phyloP scores from a whole-genome alignment of 169 alveolate species.

The Eimeria necatrix region DNA sequence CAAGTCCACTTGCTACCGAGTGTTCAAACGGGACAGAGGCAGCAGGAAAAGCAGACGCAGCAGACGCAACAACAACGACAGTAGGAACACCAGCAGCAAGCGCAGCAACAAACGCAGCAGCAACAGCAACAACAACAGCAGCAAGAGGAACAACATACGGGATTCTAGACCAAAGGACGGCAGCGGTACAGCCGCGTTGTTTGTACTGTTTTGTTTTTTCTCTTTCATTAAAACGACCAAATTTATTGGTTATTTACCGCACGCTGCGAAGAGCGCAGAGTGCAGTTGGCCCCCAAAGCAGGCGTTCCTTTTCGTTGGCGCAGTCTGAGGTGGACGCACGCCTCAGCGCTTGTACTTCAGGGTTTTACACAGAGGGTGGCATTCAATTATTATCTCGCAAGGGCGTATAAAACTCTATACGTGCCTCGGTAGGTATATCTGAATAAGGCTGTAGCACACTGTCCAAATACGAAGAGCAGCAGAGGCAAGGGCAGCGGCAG shows the following conservation, averaged over 20 bases:
- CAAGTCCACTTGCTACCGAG: neutral
- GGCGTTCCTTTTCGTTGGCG: neutral
- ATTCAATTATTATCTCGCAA: neutral
- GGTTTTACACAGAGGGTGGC: slow-evolving; percentile 22
- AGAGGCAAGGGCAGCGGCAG: too few relatives aligned
- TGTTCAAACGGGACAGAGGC: neutral
- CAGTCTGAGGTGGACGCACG: slow-evolving; percentile 5
- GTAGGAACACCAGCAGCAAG: too few relatives aligned
- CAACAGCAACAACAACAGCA: neutral
- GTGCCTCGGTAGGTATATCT: too few relatives aligned
- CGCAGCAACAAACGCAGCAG: neutral
- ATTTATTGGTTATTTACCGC: neutral
- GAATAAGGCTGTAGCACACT: too few relatives aligned
- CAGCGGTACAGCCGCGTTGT: neutral
- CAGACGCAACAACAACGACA: neutral
- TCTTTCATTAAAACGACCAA: neutral
- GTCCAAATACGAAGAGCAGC: too few relatives aligned
- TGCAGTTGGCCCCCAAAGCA: neutral
- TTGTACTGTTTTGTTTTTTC: neutral
- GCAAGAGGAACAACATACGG: neutral
- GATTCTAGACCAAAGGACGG: neutral
- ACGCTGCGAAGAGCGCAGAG: neutral
- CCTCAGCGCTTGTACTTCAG: slow-evolving; percentile 34
- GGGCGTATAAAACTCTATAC: too few relatives aligned
- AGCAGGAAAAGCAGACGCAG: neutral